These are phyloP conservation scores for Podaxis sp. DNA, from an alignment of 768 basidiomycete genomes.

Conservation along the genomic window DNA sequence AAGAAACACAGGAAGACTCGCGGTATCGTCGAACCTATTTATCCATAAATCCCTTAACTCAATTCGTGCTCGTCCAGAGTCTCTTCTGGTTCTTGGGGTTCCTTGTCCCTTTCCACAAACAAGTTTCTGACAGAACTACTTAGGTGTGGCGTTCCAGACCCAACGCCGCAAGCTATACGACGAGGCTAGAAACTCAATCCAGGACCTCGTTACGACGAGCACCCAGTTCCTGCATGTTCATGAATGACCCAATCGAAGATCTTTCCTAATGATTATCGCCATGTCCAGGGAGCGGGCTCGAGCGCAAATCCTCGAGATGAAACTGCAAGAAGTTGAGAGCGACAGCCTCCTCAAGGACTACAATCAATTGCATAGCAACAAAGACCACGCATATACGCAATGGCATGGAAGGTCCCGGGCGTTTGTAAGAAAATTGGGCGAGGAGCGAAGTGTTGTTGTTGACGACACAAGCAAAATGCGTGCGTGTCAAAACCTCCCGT, in stretches of 20 bases:
- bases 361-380: not conserved
- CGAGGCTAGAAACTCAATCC: conserved; percentile 30
- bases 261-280: not conserved
- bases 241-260: not conserved
- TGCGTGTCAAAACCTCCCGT: conserved; percentile 21
- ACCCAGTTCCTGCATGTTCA: conserved; percentile 9
- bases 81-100: not conserved
- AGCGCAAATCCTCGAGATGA: conserved; percentile 26
- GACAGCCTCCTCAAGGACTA: conserved; percentile 28
- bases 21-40: not conserved
- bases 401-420: conserved; percentile 24
- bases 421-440: conserved; percentile 32
- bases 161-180: conserved; percentile 35
- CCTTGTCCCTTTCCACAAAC: not conserved
- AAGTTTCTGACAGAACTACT: not conserved
- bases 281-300: conserved; percentile 30
- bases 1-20: not conserved
- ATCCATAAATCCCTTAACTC: not conserved
- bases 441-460: conserved; percentile 31
- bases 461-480: conserved; percentile 38
- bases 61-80: not conserved
- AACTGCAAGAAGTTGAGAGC: conserved; percentile 27
- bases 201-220: conserved; percentile 23
- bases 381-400: conserved; percentile 4
- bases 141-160: conserved; percentile 22